Conservation (phyloP, 495 filamentous ascomycete genomes). For the Penicillium argentinense region DNA sequence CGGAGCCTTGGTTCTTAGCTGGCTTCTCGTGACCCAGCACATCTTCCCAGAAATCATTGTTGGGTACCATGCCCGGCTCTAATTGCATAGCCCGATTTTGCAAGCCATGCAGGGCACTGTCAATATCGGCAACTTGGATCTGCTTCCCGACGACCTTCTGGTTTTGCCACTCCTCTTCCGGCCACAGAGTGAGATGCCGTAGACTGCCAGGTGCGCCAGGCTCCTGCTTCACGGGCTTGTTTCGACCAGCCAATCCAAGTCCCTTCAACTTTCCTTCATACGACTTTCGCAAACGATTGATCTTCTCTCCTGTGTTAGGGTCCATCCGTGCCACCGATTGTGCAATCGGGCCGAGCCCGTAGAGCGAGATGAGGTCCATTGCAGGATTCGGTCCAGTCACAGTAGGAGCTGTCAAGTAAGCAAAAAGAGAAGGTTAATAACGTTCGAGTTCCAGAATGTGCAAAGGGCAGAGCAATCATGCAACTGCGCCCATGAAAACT, state of each 20-base stretch:
- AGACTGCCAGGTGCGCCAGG: slow-evolving; percentile 40
- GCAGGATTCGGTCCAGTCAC: slow-evolving; percentile 57
- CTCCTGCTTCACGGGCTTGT: slow-evolving; percentile 56
- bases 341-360: slow-evolving; percentile 59
- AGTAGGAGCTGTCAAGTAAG: slow-evolving; percentile 39
- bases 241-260: slow-evolving; percentile 61
- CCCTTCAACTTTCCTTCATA: slow-evolving; percentile 70
- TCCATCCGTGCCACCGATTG: slow-evolving; percentile 65
- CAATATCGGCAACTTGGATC: slow-evolving; percentile 45
- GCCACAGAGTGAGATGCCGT: slow-evolving; percentile 50
- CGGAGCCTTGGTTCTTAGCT: slow-evolving; percentile 30
- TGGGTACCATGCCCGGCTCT: slow-evolving; percentile 54
- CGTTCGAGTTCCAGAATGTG: slow-evolving; percentile 31
- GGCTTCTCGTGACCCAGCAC: slow-evolving; percentile 60
- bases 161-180: slow-evolving; percentile 66
- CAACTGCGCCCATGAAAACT: slow-evolving; percentile 27
- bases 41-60: slow-evolving; percentile 58
- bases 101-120: slow-evolving; percentile 45
- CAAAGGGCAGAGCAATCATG: slow-evolving; percentile 25
- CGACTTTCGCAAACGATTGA: slow-evolving; percentile 71
- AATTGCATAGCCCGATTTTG: slow-evolving; percentile 56
- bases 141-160: slow-evolving; percentile 64
- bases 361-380: slow-evolving; percentile 63
- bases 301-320: slow-evolving; percentile 66
- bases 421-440: slow-evolving; percentile 45